Conservation (phyloP, 345 rosid genomes). For the Sisymbrium irio region DNA sequence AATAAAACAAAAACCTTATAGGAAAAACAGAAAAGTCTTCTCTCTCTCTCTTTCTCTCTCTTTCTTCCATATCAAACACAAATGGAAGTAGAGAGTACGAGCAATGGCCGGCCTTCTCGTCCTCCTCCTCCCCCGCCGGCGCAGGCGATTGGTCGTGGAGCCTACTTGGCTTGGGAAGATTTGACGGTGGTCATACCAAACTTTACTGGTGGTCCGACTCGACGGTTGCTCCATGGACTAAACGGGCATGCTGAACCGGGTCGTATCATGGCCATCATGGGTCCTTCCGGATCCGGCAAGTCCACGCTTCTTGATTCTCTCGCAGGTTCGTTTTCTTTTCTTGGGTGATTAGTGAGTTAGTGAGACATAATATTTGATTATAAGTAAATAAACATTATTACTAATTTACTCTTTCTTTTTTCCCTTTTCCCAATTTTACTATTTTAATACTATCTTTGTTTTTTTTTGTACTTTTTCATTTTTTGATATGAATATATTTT, state of each 20-base stretch:
- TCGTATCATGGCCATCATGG: constrained; percentile 94
- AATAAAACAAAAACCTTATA: not conserved
- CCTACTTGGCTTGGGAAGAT: constrained; percentile 78
- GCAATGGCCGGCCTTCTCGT: constrained; percentile 20
- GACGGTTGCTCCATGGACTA: constrained; percentile 71
- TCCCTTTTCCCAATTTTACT: not conserved
- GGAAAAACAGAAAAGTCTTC: not conserved
- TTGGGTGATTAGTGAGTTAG: not conserved
- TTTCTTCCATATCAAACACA: not conserved
- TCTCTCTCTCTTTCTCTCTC: constrained; percentile 15
- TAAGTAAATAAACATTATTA: not conserved
- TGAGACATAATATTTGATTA: not conserved
- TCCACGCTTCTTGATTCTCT: constrained; percentile 91
- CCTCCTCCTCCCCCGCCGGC: constrained; percentile 13
- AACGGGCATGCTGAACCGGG: constrained; percentile 89
- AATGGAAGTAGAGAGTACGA: constrained; percentile 32
- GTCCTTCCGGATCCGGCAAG: constrained; percentile 96
- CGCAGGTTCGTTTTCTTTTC: constrained; percentile 50
- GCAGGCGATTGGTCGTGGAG: constrained; percentile 22
- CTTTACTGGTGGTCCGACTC: constrained; percentile 64
- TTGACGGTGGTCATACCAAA: constrained; percentile 71
- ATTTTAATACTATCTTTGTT: not conserved
- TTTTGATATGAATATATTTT: not conserved
- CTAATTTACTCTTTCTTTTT: not conserved
- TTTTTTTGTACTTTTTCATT: not conserved